Percentiles rank a stretch among this genome's conserved stretches.
These are phyloP conservation scores for Phialophora verrucosa DNA, from an alignment of 2,329 filamentous ascomycete species.

Conservation along the genomic window DNA sequence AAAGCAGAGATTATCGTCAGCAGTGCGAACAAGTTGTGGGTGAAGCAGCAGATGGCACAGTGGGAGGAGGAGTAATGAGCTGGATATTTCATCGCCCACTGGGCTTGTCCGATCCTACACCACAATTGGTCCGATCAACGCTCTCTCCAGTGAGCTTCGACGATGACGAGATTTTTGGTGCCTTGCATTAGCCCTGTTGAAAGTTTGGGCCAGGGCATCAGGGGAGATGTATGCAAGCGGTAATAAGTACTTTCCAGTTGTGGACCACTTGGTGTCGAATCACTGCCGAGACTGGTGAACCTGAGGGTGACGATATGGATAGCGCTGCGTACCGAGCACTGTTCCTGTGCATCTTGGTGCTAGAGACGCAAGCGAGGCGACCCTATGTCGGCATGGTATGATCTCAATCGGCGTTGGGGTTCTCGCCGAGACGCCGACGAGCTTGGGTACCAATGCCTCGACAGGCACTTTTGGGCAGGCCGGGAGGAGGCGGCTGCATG, in stretches of 20 bases:
- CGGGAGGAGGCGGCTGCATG: neutral
- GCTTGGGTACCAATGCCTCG: neutral
- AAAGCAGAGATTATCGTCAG: constrained; percentile 73
- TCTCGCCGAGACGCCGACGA: constrained; percentile 5
- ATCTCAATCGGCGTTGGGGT: constrained; percentile 1
- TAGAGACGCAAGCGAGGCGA: constrained; percentile 15
- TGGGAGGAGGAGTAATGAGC: constrained; percentile 36
- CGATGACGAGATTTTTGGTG: constrained; percentile 8
- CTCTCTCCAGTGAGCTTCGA: neutral
- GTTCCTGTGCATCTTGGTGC: constrained; percentile 1
- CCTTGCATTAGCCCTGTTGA: constrained; percentile 24
- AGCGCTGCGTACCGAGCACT: neutral
- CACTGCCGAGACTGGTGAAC: neutral
- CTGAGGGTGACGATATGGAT: neutral
- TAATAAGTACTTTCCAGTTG: constrained; percentile 7
- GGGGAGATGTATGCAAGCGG: neutral
- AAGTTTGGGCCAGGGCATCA: neutral
- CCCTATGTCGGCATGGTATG: neutral
- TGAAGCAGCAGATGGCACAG: constrained; percentile 46
- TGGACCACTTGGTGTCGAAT: neutral
- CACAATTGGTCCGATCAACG: constrained; percentile 7
- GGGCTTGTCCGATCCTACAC: neutral
- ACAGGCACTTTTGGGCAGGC: neutral
- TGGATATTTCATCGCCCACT: constrained; percentile 2
- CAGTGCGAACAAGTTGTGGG: constrained; percentile 73